These are phyloP conservation scores for Cubamyces sp. DNA, from an alignment of 768 basidiomycete genomes.

Conservation along the genomic window DNA sequence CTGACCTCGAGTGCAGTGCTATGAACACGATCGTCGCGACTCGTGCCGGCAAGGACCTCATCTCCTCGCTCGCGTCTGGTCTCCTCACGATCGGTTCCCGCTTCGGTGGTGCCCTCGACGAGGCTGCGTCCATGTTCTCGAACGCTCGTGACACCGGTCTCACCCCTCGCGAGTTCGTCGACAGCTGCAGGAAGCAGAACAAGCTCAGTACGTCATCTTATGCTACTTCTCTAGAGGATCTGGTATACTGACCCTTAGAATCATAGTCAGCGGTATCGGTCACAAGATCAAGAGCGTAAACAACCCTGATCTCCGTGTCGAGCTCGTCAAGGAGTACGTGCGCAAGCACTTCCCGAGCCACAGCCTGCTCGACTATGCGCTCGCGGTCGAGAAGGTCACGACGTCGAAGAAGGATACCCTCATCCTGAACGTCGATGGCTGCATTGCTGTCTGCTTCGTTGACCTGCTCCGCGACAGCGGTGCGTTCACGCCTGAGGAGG, in stretches of 20 bases:
- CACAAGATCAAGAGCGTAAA: conserved; percentile 99
- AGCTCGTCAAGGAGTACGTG: conserved; percentile 96
- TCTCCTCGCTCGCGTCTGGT: conserved; percentile 95
- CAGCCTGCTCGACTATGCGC: conserved; percentile 89
- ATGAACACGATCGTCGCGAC: conserved; percentile 99
- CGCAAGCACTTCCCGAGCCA: conserved; percentile 95
- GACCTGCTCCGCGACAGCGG: conserved; percentile 91
- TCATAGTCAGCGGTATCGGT: conserved; percentile 90
- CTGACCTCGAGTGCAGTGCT: conserved; percentile 49
- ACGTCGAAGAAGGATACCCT: conserved; percentile 98
- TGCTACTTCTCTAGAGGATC: too few relatives aligned
- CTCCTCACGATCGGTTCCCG: conserved; percentile 97
- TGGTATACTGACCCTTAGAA: background rate
- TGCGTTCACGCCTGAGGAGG: conserved; percentile 94
- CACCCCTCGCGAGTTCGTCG: conserved; percentile 98
- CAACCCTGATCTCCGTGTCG: conserved; percentile 92
- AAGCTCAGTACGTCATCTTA: conserved; percentile 74
- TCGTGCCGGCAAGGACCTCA: conserved; percentile 98
- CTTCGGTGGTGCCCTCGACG: conserved; percentile 98
- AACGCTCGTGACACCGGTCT: conserved; percentile 87
- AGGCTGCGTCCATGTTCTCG: conserved; percentile 96
- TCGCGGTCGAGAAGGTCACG: conserved; percentile 97
- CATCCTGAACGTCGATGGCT: conserved; percentile 96
- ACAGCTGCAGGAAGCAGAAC: conserved; percentile 89
- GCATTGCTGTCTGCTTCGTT: conserved; percentile 95